Conservation (phyloP, 2,329 filamentous ascomycete genomes). For the Pseudocercospora macadamiae region DNA sequence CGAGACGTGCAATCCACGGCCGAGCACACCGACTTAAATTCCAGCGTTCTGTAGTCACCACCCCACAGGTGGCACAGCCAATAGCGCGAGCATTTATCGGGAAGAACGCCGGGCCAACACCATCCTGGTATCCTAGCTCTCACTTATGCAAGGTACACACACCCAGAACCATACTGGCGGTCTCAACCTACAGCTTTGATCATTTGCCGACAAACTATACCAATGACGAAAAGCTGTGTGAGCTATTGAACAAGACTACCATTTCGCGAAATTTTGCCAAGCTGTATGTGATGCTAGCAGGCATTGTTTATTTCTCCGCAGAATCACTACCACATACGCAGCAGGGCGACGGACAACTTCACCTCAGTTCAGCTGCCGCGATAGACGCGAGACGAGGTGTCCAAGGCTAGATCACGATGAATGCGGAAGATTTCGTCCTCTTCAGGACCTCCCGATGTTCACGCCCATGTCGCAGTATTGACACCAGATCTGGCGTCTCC, state of each 20-base stretch:
- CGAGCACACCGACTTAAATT: neutral
- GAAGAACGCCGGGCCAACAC: neutral
- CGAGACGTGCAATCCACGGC: neutral
- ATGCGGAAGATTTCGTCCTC: neutral
- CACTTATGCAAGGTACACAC: neutral
- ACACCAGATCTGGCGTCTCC: no score
- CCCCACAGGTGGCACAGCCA: neutral
- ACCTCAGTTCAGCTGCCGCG: neutral
- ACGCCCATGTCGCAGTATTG: no score
- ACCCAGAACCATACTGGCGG: neutral
- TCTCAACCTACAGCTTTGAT: neutral
- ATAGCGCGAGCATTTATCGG: neutral
- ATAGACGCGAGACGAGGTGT: neutral
- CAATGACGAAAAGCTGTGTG: no score
- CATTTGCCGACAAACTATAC: neutral
- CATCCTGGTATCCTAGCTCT: neutral
- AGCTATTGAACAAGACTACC: neutral
- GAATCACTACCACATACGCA: no score
- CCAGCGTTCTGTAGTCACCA: neutral
- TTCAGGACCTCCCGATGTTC: no score
- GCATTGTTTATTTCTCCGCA: no score
- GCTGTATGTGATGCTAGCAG: no score
- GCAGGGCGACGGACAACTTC: no score
- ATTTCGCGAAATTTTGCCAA: no score
- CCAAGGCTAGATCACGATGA: neutral